Conservation (phyloP, 2,329 filamentous ascomycete genomes). For the Hypoxylon sp. region DNA sequence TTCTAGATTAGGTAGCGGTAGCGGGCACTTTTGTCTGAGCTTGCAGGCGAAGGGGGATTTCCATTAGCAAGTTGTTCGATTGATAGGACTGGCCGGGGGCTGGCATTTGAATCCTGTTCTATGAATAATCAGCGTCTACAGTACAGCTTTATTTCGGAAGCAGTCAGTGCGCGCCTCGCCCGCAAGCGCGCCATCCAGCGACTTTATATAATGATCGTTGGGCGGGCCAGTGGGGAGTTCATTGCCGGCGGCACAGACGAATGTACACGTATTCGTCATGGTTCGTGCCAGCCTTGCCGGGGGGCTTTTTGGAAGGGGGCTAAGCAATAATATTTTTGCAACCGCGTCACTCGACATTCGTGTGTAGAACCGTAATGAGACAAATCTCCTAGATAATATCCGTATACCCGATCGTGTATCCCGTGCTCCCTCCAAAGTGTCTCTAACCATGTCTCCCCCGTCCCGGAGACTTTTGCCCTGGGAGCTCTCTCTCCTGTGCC, state of each 20-base stretch:
- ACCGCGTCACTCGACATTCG: slow-evolving; percentile 38
- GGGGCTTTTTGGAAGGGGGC: slow-evolving; percentile 6
- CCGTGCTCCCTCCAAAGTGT: slow-evolving; percentile 16
- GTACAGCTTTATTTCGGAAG: slow-evolving; percentile 25
- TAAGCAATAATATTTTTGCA: slow-evolving; percentile 23
- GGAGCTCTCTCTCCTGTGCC: slow-evolving; percentile 3
- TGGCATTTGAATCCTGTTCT: slow-evolving; percentile 45
- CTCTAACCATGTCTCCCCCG: slow-evolving; percentile 19
- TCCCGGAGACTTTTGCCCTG: slow-evolving; percentile 14
- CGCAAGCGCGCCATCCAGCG: slow-evolving; percentile 40
- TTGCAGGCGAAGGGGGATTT: slow-evolving; percentile 25
- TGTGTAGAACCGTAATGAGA: slow-evolving; percentile 24
- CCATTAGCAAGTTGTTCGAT: slow-evolving; percentile 24
- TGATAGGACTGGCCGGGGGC: slow-evolving; percentile 30
- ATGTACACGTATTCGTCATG: slow-evolving; percentile 36
- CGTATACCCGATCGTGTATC: slow-evolving; percentile 14
- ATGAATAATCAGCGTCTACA: slow-evolving; percentile 40
- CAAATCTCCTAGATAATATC: slow-evolving; percentile 33
- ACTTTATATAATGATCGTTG: slow-evolving; percentile 42
- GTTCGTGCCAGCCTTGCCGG: slow-evolving; percentile 39
- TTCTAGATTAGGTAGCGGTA: slow-evolving; percentile 37
- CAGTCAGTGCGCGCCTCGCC: slow-evolving; percentile 42
- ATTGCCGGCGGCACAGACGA: slow-evolving; percentile 42
- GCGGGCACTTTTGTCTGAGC: slow-evolving; percentile 30
- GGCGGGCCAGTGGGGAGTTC: slow-evolving; percentile 31